phyloP scores from a whole-genome alignment of 2,329 filamentous ascomycete genomes.

The Zalaria obscura region DNA sequence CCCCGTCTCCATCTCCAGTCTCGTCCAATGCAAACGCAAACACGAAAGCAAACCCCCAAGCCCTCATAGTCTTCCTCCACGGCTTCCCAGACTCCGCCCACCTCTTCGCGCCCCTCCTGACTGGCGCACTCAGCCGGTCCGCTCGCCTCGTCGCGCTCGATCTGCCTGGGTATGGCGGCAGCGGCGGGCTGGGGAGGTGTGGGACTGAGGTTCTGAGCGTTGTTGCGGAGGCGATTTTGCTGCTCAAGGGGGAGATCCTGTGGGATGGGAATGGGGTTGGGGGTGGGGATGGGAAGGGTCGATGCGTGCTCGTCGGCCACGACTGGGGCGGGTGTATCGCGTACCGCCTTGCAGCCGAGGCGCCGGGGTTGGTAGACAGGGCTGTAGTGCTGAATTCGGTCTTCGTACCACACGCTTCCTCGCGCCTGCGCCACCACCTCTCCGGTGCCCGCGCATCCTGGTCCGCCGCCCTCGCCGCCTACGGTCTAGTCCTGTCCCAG shows the following conservation, averaged over 20 bases:
- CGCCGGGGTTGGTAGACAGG: conserved; percentile 38
- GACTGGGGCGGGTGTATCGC: conserved; percentile 35
- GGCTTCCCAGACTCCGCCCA: conserved; percentile 46
- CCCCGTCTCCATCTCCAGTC: conserved; percentile 14
- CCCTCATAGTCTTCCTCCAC: conserved; percentile 40
- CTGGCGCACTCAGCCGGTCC: conserved; percentile 21
- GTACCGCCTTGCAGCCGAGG: conserved; percentile 44
- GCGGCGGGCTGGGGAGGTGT: conserved; percentile 36
- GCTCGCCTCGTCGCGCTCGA: conserved; percentile 40
- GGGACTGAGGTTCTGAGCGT: conserved; percentile 37
- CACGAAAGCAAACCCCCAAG: conserved; percentile 7
- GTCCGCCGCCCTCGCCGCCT: neutral
- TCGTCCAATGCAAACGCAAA: conserved; percentile 10
- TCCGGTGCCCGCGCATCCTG: conserved; percentile 17
- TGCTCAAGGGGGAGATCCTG: conserved; percentile 33
- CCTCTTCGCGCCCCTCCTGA: conserved; percentile 37
- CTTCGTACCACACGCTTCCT: conserved; percentile 27
- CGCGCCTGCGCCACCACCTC: conserved; percentile 1
- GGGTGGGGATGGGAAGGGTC: conserved; percentile 12
- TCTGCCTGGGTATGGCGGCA: conserved; percentile 45
- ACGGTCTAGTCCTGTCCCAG: conserved; percentile 30
- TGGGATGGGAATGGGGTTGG: too few species aligned
- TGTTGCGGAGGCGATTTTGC: conserved; percentile 38
- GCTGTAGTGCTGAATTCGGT: conserved; percentile 40
- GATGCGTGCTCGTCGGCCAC: conserved; percentile 29